phyloP scores from a whole-genome alignment of 2,329 filamentous ascomycete genomes.

The Penicillium thymicola region DNA sequence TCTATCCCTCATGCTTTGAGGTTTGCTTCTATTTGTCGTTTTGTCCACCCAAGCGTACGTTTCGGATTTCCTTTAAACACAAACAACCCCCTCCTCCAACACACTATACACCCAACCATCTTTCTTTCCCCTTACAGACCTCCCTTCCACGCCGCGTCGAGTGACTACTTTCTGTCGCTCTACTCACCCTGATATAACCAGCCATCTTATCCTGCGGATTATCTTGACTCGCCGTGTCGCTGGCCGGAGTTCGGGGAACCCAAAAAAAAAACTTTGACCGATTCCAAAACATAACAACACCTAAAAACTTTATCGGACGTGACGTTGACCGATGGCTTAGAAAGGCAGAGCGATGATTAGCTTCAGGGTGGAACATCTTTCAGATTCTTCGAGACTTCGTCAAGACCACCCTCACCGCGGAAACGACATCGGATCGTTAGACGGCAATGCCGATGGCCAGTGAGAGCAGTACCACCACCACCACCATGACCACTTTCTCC shows the following conservation, averaged over 20 bases:
- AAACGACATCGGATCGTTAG: conserved; percentile 32
- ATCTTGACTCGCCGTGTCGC: conserved; percentile 5
- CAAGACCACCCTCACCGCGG: conserved; percentile 35
- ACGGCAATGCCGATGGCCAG: conserved; percentile 42
- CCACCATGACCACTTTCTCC: conserved; percentile 41
- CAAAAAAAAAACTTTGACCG: conserved; percentile 15
- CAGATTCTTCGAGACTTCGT: conserved; percentile 40
- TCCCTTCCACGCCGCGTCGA: neutral
- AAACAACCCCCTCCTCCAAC: conserved; percentile 14
- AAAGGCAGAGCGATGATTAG: conserved; percentile 45
- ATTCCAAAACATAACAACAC: neutral
- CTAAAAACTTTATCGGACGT: conserved; percentile 8
- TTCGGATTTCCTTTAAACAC: conserved; percentile 8
- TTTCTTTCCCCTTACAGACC: neutral
- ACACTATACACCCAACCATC: conserved; percentile 13
- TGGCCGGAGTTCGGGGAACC: conserved; percentile 10
- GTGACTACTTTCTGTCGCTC: neutral
- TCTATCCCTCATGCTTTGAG: conserved; percentile 27
- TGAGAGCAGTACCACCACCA: conserved; percentile 41
- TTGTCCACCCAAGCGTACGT: conserved; percentile 30
- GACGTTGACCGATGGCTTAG: conserved; percentile 30
- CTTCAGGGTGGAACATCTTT: conserved; percentile 43
- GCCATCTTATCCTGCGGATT: conserved; percentile 4
- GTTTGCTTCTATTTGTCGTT: conserved; percentile 22
- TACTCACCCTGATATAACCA: neutral